These are phyloP conservation scores for Tubosaeta brunneosetosa DNA, from an alignment of 768 basidiomycete species.

Conservation along the genomic window DNA sequence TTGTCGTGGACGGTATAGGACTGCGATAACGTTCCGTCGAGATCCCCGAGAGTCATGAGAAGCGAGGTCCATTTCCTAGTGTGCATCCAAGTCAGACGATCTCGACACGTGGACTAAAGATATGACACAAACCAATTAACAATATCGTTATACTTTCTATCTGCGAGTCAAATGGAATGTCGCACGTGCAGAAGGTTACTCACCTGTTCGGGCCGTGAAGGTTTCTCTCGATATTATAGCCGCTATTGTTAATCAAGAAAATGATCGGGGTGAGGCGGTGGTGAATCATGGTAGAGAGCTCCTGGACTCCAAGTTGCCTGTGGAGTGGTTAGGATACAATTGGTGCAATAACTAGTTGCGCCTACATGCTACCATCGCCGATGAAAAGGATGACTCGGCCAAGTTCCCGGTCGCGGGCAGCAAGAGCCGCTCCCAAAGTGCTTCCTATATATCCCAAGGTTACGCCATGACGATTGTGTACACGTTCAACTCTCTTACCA, in stretches of 20 bases:
- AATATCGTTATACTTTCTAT: conserved; percentile 83
- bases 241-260: conserved; percentile 75
- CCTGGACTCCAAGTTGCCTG: conserved; percentile 77
- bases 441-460: conserved; percentile 37
- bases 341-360: conserved; percentile 3
- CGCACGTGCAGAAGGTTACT: background rate
- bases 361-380: conserved; percentile 79
- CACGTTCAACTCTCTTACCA: conserved; percentile 39
- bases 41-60: conserved; percentile 55
- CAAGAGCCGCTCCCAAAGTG: conserved; percentile 75
- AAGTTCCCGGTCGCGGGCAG: conserved; percentile 57
- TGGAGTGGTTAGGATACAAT: conserved; percentile 4
- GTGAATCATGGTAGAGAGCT: conserved; percentile 79
- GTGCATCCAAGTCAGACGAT: background rate
- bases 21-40: conserved; percentile 42
- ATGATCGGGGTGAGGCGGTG: conserved; percentile 73
- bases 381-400: conserved; percentile 78
- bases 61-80: conserved; percentile 61
- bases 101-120: background rate
- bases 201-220: conserved; percentile 62
- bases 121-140: conserved; percentile 49
- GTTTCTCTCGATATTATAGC: conserved; percentile 84
- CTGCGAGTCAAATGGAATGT: background rate
- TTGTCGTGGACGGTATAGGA: conserved; percentile 69
- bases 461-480: background rate